Evolutionary conservation across 257 asterid genomes (phyloP), one percentile per base, ranked within the genome.

Genomic region (Jacaranda mimosifolia): DNA sequence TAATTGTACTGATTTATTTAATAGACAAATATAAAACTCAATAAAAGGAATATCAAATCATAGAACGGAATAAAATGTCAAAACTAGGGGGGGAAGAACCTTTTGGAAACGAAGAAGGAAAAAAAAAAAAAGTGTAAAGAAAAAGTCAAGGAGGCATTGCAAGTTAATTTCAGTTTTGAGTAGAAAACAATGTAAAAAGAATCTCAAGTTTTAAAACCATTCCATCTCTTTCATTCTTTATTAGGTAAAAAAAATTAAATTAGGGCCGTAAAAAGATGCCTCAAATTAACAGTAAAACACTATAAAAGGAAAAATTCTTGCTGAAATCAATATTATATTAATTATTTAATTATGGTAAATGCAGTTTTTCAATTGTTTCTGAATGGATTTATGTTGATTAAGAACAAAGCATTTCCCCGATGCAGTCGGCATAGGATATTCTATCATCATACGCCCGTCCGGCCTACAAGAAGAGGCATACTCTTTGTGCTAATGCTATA

Each of bases 391-490:
- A 26, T 26, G 58, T 11, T 32, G 35, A 45, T 10, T 40, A 36
- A 77, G 32, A 48, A 7, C 55, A 32, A 40, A 43, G 11, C 46
- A 6, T 57, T 58, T 15, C 9, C 14, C 17, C 49, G 51, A 39
- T 75, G 63, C 35, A 14, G 49, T 68, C 76, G 71, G 70, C 81
- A 46, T 68, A 17, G 71, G 39, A 77, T 69, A 77, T 58, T 17
- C 76, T 9, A 62, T 3, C 18, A 56, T 3, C 46, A 51, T 64
- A 21, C 77, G 39, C 42, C 75, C 75, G 75, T 75, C 70, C 75
- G 75, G 80, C 63, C 39, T 56, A 67, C 75, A 56, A 68, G 69
- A 69, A 65, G 11, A 62, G 26, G 51, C 32, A 65, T 40, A 10
- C 72, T 12, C 36, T 13, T 52, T 53, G 0, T 36, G 26, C 26